phyloP scores from a whole-genome alignment of 305 asterid species.

The Stenogyne calaminthoides region DNA sequence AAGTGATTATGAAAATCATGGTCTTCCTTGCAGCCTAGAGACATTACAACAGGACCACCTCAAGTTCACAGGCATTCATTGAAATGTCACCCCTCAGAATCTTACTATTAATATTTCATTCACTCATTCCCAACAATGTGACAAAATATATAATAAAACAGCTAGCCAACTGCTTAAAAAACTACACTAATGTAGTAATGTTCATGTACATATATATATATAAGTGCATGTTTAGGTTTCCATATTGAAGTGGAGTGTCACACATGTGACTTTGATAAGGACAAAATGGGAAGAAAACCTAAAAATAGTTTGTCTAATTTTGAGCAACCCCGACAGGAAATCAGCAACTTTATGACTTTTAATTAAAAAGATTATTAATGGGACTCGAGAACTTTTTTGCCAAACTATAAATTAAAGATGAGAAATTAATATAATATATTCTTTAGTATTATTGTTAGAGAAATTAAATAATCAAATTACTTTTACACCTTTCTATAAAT shows the following conservation, averaged over 20 bases:
- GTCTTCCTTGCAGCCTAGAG: neutral
- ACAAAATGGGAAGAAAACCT: slow-evolving; percentile 33
- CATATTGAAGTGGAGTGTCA: neutral
- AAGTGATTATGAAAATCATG: too few relatives aligned
- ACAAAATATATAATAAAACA: neutral
- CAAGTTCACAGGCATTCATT: neutral
- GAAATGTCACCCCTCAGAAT: slow-evolving; percentile 23
- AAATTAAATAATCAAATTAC: too few relatives aligned
- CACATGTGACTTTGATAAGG: slow-evolving; percentile 35
- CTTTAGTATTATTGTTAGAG: too few relatives aligned
- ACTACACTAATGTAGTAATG: neutral
- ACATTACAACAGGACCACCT: neutral
- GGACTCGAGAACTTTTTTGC: slow-evolving; percentile 34
- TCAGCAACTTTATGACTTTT: slow-evolving; percentile 28
- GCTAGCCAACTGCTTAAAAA: neutral
- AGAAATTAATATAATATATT: neutral
- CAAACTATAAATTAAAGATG: neutral
- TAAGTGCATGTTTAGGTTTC: neutral
- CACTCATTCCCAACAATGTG: neutral
- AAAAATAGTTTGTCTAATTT: neutral
- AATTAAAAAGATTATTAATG: slow-evolving; percentile 27
- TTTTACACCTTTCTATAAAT: too few relatives aligned
- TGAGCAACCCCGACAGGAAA: slow-evolving; percentile 19
- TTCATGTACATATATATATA: neutral
- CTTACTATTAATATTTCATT: neutral